A percentile compares a stretch with the other conserved stretches of the same genome.
Evolutionary conservation across 2,329 filamentous ascomycete species (phyloP).

Genomic region (Cladosporium sp.): DNA sequence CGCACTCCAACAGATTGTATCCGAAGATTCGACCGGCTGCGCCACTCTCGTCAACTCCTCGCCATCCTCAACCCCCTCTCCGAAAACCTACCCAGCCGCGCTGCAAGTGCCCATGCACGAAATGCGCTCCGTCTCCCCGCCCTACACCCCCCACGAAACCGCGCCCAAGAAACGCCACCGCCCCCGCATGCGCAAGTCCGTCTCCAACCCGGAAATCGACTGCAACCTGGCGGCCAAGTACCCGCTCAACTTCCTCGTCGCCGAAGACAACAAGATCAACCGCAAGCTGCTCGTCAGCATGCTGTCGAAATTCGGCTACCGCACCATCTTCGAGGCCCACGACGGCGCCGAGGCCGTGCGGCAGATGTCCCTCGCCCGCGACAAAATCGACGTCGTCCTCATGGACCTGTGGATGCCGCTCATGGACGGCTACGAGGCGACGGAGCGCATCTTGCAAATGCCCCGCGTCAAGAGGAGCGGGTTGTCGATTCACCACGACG

Average conservation of each 20-base stretch:
- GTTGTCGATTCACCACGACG: conserved; percentile 7
- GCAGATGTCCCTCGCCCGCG: conserved; percentile 43
- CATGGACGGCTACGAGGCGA: conserved; percentile 69
- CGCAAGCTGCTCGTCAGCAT: conserved; percentile 63
- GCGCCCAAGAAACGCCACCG: conserved; percentile 2
- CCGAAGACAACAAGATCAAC: conserved; percentile 71
- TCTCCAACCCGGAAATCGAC: conserved; percentile 41
- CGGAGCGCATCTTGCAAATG: conserved; percentile 57
- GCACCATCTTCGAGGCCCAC: conserved; percentile 59
- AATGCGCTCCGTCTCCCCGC: neutral
- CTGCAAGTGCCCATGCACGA: conserved; percentile 6
- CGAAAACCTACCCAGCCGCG: conserved; percentile 9
- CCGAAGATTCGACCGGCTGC: neutral
- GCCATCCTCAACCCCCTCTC: conserved; percentile 17
- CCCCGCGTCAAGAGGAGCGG: neutral
- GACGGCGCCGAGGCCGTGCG: conserved; percentile 66
- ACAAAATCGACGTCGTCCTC: conserved; percentile 58
- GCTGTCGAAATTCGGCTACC: conserved; percentile 64
- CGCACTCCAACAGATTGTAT: conserved; percentile 23
- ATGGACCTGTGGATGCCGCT: conserved; percentile 78
- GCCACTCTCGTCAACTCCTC: neutral
- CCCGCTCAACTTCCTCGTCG: conserved; percentile 65
- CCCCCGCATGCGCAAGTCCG: conserved; percentile 21
- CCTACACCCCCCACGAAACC: neutral
- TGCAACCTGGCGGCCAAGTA: conserved; percentile 55